A percentile compares a stretch with the other conserved stretches of the same genome.
These are phyloP conservation scores for Zizania palustris DNA, from an alignment of 202 grass and related monocot genomes.

Conservation along the genomic window DNA sequence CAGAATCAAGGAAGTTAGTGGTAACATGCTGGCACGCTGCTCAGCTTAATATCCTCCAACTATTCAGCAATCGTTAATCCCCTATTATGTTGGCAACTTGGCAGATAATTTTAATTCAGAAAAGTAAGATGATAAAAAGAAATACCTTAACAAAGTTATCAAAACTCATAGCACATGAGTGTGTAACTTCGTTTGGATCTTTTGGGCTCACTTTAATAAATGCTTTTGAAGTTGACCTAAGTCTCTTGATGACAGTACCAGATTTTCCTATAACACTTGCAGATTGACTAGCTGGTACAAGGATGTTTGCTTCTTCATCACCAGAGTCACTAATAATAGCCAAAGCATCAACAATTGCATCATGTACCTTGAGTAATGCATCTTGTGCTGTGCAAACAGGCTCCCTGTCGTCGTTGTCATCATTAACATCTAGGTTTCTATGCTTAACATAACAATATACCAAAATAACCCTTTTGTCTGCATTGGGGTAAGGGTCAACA, in stretches of 20 bases:
- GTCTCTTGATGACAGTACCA: constrained; percentile 73
- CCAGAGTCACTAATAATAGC: constrained; percentile 56
- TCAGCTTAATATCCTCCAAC: neutral
- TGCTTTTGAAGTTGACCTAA: constrained; percentile 65
- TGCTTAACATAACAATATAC: constrained; percentile 74
- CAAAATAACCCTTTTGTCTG: constrained; percentile 85
- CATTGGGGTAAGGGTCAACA: constrained; percentile 81
- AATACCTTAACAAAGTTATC: constrained; percentile 97
- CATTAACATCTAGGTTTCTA: constrained; percentile 65
- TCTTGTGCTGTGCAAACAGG: constrained; percentile 81
- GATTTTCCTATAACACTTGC: constrained; percentile 90
- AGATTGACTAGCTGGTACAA: constrained; percentile 91
- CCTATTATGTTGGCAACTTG: constrained; percentile 9
- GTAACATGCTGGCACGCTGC: neutral
- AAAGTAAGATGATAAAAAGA: constrained; percentile 20
- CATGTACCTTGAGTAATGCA: constrained; percentile 88
- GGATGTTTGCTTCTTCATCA: constrained; percentile 68
- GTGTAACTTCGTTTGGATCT: constrained; percentile 58
- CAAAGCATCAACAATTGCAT: constrained; percentile 77
- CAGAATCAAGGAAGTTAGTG: constrained; percentile 28
- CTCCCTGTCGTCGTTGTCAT: constrained; percentile 39
- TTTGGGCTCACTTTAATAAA: constrained; percentile 85
- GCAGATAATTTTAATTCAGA: neutral
- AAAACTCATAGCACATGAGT: constrained; percentile 89
- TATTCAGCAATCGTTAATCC: constrained; percentile 14